These are phyloP conservation scores for Phaeosphaeriaceae sp. DNA, from an alignment of 2,329 filamentous ascomycete genomes.

Conservation along the genomic window DNA sequence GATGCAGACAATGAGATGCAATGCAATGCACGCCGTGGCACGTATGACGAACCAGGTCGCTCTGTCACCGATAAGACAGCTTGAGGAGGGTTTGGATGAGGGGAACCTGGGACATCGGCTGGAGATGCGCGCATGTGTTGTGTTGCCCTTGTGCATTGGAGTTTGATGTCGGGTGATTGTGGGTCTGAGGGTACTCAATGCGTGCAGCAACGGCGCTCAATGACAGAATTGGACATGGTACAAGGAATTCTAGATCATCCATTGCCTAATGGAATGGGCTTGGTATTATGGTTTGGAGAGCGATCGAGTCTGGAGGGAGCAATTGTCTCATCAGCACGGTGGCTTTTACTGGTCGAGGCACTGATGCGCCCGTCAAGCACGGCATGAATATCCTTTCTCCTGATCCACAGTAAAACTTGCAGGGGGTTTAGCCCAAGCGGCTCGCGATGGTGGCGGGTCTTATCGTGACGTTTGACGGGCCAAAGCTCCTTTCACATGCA, in stretches of 20 bases:
- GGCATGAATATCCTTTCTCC: neutral
- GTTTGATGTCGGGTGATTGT: neutral
- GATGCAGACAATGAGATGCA: constrained; percentile 9
- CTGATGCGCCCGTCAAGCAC: neutral
- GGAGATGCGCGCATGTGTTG: neutral
- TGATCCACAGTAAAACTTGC: constrained; percentile 5
- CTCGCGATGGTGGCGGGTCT: constrained; percentile 16
- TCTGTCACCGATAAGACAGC: constrained; percentile 8
- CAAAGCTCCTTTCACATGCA: constrained; percentile 37
- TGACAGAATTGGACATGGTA: neutral
- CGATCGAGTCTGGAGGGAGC: neutral
- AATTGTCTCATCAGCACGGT: neutral
- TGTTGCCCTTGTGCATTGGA: neutral
- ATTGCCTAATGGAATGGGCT: neutral
- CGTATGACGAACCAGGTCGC: constrained; percentile 14
- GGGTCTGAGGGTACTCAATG: neutral
- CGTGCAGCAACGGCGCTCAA: neutral
- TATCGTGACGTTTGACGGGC: constrained; percentile 23
- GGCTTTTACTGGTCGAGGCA: neutral
- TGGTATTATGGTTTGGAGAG: neutral
- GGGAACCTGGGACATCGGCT: constrained; percentile 5
- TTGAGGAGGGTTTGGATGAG: neutral
- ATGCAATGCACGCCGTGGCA: constrained; percentile 14
- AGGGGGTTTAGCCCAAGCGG: neutral
- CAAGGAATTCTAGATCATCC: neutral